A percentile compares a stretch with the other conserved stretches of the same genome.
These are phyloP conservation scores for Microbotryum saponariae DNA, from an alignment of 1,284 basidiomycete genomes.

Conservation along the genomic window DNA sequence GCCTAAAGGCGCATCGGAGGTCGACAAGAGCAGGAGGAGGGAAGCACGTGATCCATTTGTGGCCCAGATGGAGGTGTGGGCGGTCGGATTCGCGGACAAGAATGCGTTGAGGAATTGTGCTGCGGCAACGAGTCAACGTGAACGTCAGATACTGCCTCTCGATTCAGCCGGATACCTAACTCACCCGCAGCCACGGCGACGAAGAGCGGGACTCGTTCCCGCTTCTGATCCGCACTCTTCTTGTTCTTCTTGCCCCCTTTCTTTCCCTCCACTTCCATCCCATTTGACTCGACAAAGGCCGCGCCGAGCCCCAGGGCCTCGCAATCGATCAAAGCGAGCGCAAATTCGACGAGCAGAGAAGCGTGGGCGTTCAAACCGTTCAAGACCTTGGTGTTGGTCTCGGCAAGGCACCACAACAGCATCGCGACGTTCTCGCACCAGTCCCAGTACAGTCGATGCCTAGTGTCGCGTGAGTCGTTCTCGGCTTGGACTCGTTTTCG, in stretches of 20 bases:
- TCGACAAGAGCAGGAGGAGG: slow-evolving; percentile 20
- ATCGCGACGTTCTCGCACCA: slow-evolving; percentile 86
- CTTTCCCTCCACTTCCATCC: slow-evolving; percentile 29
- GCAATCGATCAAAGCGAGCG: slow-evolving; percentile 15
- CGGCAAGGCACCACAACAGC: slow-evolving; percentile 82
- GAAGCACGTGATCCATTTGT: slow-evolving; percentile 15
- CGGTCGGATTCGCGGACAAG: slow-evolving; percentile 21
- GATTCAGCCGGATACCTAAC: not conserved
- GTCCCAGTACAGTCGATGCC: slow-evolving; percentile 63
- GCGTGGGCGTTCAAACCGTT: slow-evolving; percentile 20
- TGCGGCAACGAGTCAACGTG: not conserved
- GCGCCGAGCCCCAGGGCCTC: slow-evolving; percentile 5
- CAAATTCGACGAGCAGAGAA: slow-evolving; percentile 14
- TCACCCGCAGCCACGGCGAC: slow-evolving; percentile 28
- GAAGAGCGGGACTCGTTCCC: slow-evolving; percentile 19
- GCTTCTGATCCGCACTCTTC: slow-evolving; percentile 19
- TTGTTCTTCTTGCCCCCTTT: slow-evolving; percentile 11
- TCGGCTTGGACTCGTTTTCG: slow-evolving; percentile 55
- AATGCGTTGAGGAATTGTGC: slow-evolving; percentile 29
- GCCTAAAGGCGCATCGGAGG: not conserved
- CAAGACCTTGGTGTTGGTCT: slow-evolving; percentile 47
- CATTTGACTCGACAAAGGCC: not conserved
- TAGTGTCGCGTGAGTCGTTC: slow-evolving; percentile 47
- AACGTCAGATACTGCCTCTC: not conserved
- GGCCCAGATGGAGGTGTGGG: slow-evolving; percentile 7